phyloP scores from a whole-genome alignment of 768 basidiomycete genomes.

The Panellus pusillus region DNA sequence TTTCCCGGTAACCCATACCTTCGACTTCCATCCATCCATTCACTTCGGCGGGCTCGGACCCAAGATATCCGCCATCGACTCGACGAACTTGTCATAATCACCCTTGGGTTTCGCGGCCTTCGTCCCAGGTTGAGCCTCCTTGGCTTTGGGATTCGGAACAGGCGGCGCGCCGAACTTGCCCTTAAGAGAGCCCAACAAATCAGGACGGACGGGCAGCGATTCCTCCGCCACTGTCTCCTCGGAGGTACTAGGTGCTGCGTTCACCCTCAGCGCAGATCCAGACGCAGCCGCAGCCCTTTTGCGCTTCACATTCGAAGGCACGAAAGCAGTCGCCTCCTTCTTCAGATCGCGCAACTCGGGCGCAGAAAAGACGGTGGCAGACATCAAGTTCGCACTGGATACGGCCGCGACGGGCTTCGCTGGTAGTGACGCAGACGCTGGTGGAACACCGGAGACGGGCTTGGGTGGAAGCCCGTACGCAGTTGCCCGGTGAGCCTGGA shows the following conservation, averaged over 20 bases:
- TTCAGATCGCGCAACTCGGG: constrained; percentile 91
- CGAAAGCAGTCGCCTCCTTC: constrained; percentile 92
- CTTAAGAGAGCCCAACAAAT: constrained; percentile 63
- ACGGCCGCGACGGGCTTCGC: constrained; percentile 34
- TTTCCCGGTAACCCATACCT: too few relatives aligned
- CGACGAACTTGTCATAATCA: constrained; percentile 76
- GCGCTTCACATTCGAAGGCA: constrained; percentile 79
- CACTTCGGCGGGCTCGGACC: constrained; percentile 24
- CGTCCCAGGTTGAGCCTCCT: constrained; percentile 22
- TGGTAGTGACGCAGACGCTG: constrained; percentile 31
- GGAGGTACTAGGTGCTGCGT: constrained; percentile 54
- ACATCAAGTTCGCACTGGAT: constrained; percentile 36
- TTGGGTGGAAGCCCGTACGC: constrained; percentile 46
- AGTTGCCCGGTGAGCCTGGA: constrained; percentile 65
- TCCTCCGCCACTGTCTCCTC: constrained; percentile 32
- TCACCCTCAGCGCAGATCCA: constrained; percentile 44
- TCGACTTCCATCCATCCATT: not conserved
- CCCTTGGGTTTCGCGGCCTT: constrained; percentile 48
- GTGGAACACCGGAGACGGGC: constrained; percentile 28
- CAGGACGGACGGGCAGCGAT: constrained; percentile 51
- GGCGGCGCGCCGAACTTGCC: constrained; percentile 53
- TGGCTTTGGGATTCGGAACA: constrained; percentile 19
- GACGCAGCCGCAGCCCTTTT: constrained; percentile 50
- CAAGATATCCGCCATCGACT: constrained; percentile 72
- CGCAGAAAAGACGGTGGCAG: constrained; percentile 78